Evolutionary conservation across 2,329 filamentous ascomycete species (phyloP).

Genomic region (Penicillium crustosum): DNA sequence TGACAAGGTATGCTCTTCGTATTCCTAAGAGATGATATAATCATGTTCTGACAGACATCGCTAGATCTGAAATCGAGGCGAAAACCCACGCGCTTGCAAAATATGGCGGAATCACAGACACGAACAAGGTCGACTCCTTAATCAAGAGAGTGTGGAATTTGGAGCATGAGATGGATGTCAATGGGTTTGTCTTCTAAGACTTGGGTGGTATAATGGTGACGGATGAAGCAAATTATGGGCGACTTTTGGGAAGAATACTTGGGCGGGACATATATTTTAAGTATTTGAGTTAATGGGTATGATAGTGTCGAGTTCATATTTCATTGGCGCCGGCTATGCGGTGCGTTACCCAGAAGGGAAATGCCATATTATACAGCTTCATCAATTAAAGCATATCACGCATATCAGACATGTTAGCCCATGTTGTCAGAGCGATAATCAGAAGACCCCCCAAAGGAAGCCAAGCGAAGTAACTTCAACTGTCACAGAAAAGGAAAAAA

Average conservation of each 20-base stretch:
- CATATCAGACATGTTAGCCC: slow-evolving; percentile 17
- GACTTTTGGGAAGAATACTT: neutral
- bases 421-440: slow-evolving; percentile 11
- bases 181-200: slow-evolving; percentile 21
- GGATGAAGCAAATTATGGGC: neutral
- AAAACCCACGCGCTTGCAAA: slow-evolving; percentile 23
- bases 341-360: slow-evolving; percentile 2
- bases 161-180: slow-evolving; percentile 19
- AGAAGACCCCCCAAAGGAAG: slow-evolving; percentile 10
- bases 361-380: slow-evolving; percentile 27
- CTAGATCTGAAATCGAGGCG: slow-evolving; percentile 22
- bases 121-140: slow-evolving; percentile 16
- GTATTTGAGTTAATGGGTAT: neutral
- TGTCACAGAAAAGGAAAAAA: slow-evolving; percentile 13
- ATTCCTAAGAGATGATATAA: no score
- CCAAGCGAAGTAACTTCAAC: slow-evolving; percentile 15
- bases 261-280: neutral
- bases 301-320: slow-evolving; percentile 2
- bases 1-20: slow-evolving; percentile 25
- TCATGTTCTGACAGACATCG: neutral
- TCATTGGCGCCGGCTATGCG: neutral
- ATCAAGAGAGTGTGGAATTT: slow-evolving; percentile 25
- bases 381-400: slow-evolving; percentile 21
- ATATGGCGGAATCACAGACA: slow-evolving; percentile 26
- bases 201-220: neutral